phyloP scores from a whole-genome alignment of 352 stramenopile species.

The Globisporangium heterothallicum region DNA sequence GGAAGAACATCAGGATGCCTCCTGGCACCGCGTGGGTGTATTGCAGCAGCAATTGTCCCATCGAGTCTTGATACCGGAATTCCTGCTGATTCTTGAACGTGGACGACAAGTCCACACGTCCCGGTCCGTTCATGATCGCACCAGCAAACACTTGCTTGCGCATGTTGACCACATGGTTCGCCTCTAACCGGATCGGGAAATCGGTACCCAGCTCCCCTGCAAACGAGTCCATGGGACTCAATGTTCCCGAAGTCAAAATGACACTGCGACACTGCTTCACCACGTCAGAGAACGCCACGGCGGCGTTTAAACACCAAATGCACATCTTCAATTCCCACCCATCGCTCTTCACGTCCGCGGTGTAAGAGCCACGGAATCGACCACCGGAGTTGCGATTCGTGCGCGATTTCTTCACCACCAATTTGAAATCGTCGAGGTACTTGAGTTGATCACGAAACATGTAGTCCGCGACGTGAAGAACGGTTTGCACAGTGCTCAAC shows the following conservation, averaged over 20 bases:
- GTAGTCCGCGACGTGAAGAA: conserved; percentile 72
- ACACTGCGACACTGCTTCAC: conserved; percentile 57
- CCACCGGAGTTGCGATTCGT: conserved; percentile 6
- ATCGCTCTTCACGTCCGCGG: conserved; percentile 16
- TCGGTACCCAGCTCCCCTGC: conserved; percentile 71
- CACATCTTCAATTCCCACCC: conserved; percentile 72
- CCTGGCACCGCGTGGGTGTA: conserved; percentile 66
- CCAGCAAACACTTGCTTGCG: conserved; percentile 81
- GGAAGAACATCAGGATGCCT: conserved; percentile 84
- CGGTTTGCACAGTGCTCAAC: conserved; percentile 45
- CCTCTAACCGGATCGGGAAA: conserved; percentile 78
- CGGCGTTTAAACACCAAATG: conserved; percentile 83
- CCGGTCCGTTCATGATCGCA: conserved; percentile 59
- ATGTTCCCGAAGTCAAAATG: conserved; percentile 78
- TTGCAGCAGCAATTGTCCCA: conserved; percentile 69
- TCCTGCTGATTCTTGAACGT: conserved; percentile 83
- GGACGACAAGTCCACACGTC: conserved; percentile 62
- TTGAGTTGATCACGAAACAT: conserved; percentile 79
- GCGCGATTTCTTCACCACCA: conserved; percentile 46
- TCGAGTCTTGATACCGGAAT: conserved; percentile 73
- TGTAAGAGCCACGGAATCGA: conserved; percentile 17
- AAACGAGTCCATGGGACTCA: conserved; percentile 88
- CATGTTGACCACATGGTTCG: conserved; percentile 86
- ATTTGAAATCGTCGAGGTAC: conserved; percentile 80
- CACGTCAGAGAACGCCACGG: conserved; percentile 80